Conservation (phyloP, 306 rosid species). For the Canavalia ensiformis region DNA sequence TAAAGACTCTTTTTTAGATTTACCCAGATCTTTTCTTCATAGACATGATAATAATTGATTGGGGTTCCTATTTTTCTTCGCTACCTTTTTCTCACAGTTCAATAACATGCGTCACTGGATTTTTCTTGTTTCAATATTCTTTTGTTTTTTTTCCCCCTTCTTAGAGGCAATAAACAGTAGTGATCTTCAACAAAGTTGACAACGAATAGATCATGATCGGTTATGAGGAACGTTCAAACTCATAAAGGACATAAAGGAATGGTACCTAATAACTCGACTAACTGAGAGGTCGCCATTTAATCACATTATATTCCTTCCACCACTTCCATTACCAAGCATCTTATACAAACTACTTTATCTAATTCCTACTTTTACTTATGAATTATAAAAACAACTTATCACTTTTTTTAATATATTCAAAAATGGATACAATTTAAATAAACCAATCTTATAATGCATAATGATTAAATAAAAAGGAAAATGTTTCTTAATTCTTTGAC, state of each 20-base stretch:
- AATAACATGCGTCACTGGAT: constrained; percentile 17
- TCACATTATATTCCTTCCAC: constrained; percentile 31
- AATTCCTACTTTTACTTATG: not conserved
- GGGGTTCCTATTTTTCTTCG: constrained; percentile 27
- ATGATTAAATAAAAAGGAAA: too few species aligned
- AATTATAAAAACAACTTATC: not conserved
- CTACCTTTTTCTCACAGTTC: not conserved
- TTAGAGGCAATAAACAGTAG: constrained; percentile 33
- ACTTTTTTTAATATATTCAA: too few species aligned
- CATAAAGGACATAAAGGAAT: constrained; percentile 51
- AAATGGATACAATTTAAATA: too few species aligned
- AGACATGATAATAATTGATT: constrained; percentile 39
- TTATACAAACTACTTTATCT: not conserved
- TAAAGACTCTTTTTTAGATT: constrained; percentile 41
- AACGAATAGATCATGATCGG: constrained; percentile 25
- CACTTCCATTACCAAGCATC: constrained; percentile 24
- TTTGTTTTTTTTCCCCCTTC: not conserved
- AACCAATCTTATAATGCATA: too few species aligned
- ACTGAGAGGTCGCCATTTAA: constrained; percentile 27
- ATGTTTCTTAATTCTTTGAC: too few species aligned
- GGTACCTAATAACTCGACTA: constrained; percentile 42
- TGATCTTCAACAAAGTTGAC: constrained; percentile 22
- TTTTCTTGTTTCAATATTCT: not conserved
- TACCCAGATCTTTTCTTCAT: constrained; percentile 41
- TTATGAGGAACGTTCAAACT: constrained; percentile 43